Evolutionary conservation across 169 alveolate genomes (phyloP).

Genomic region (Plasmodium falciparum): DNA sequence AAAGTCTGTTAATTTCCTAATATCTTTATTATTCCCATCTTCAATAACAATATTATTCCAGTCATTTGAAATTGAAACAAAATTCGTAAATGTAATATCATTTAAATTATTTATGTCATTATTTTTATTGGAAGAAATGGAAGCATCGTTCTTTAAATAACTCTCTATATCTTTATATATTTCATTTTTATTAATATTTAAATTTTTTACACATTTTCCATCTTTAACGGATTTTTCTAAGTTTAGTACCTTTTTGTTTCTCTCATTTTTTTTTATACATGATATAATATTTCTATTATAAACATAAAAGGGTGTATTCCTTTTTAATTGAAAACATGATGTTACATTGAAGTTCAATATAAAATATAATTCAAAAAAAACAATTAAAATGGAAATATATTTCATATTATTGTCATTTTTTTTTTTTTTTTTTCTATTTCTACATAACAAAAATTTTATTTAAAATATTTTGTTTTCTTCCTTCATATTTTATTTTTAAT

Average conservation of each 20-base stretch:
- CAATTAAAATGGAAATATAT: slow-evolving; percentile 19
- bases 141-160: slow-evolving; percentile 13
- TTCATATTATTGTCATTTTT: slow-evolving; percentile 76
- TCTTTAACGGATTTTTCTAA: slow-evolving; percentile 33
- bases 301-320: slow-evolving; percentile 22
- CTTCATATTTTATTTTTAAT: slow-evolving; percentile 22
- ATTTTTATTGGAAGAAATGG: slow-evolving; percentile 8
- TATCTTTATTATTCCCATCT: slow-evolving; percentile 53
- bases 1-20: slow-evolving; percentile 32
- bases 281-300: slow-evolving; percentile 20
- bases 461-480: background rate
- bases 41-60: slow-evolving; percentile 48
- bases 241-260: slow-evolving; percentile 19
- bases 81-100: slow-evolving; percentile 21
- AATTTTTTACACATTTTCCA: slow-evolving; percentile 15
- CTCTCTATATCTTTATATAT: slow-evolving; percentile 55
- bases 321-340: slow-evolving; percentile 61
- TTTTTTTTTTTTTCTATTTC: slow-evolving; percentile 9
- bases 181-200: slow-evolving; percentile 30
- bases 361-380: slow-evolving; percentile 13
- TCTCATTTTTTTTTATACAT: slow-evolving; percentile 7
- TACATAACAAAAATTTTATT: slow-evolving; percentile 11
- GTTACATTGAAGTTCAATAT: slow-evolving; percentile 14
- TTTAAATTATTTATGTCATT: slow-evolving; percentile 12
- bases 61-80: slow-evolving; percentile 22